phyloP scores from a whole-genome alignment of 352 stramenopile genomes.

The Phytophthora pseudosyringae region DNA sequence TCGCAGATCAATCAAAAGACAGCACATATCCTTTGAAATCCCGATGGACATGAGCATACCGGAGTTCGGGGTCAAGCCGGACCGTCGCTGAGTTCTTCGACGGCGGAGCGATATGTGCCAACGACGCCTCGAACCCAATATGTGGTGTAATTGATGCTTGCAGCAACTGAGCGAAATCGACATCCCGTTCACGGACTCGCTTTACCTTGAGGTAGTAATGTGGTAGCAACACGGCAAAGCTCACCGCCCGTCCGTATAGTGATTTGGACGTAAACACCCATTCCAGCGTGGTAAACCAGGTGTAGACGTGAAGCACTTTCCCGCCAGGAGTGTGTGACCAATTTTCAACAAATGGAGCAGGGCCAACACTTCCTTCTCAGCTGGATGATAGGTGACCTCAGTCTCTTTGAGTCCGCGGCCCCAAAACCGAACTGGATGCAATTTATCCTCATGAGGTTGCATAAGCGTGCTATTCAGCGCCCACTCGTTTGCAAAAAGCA shows the following conservation, averaged over 20 bases:
- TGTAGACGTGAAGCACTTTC: background rate
- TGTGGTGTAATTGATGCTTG: background rate
- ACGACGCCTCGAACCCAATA: too few relatives aligned
- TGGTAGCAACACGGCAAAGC: background rate
- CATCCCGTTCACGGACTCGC: background rate
- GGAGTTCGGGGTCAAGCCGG: background rate
- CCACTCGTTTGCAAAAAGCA: constrained; percentile 5
- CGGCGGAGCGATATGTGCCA: too few relatives aligned
- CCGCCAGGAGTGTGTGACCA: background rate
- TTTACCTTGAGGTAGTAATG: background rate
- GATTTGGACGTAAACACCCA: constrained; percentile 1
- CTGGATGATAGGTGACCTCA: constrained; percentile 1
- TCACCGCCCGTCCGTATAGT: background rate
- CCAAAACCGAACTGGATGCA: constrained; percentile 2
- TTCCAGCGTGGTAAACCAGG: background rate
- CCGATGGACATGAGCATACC: background rate
- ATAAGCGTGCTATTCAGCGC: constrained; percentile 1
- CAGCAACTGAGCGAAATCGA: background rate
- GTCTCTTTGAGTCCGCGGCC: constrained; percentile 5
- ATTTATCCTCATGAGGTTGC: background rate
- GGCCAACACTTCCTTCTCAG: constrained; percentile 9
- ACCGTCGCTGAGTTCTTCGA: background rate
- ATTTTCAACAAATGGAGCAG: background rate
- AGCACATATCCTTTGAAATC: background rate
- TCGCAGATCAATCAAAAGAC: background rate